A percentile compares a stretch with the other conserved stretches of the same genome.
These are phyloP conservation scores for Aspergillus persii DNA, from an alignment of 2,329 filamentous ascomycete species.

Conservation along the genomic window DNA sequence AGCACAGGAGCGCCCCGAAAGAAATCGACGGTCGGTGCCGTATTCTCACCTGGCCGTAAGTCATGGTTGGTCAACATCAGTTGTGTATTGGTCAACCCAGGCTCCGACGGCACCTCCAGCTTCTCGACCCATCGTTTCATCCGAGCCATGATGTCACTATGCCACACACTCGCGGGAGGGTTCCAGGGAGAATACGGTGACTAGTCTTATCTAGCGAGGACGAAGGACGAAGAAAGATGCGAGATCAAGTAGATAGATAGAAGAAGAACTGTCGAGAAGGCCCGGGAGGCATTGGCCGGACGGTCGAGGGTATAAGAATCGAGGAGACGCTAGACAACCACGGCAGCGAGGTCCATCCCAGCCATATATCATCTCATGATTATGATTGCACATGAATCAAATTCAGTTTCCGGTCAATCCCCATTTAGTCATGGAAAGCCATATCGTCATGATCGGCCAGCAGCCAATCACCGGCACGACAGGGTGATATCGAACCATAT, in stretches of 20 bases:
- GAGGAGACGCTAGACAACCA: not conserved
- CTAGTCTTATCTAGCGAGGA: not conserved
- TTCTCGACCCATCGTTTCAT: constrained; percentile 47
- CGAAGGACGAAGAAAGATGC: not conserved
- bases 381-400: no score
- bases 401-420: not conserved
- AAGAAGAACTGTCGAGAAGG: not conserved
- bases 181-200: not conserved
- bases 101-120: constrained; percentile 71
- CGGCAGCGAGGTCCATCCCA: no score
- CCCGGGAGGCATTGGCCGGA: not conserved
- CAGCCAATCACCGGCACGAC: not conserved
- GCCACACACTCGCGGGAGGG: not conserved
- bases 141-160: constrained; percentile 23
- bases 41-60: constrained; percentile 60
- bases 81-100: constrained; percentile 73
- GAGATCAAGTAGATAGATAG: not conserved
- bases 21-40: constrained; percentile 5
- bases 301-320: not conserved
- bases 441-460: not conserved
- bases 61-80: constrained; percentile 86
- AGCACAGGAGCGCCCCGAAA: constrained; percentile 6
- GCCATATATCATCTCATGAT: not conserved
- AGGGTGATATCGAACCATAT: not conserved
- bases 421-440: not conserved